Conservation (phyloP, 2,329 filamentous ascomycete genomes). For the Huntiella omanensis region DNA sequence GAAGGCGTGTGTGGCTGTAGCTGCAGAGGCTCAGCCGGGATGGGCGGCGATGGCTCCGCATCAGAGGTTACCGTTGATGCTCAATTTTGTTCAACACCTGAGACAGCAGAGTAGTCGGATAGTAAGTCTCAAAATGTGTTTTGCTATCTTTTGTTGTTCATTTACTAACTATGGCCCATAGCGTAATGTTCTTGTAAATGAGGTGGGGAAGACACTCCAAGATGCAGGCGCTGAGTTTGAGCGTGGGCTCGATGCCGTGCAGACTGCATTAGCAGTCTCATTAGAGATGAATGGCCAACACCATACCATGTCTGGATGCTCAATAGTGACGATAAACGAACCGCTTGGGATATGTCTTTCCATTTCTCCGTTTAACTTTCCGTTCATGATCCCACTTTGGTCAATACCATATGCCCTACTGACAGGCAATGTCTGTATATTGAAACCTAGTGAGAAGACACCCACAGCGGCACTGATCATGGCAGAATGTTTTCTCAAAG, state of each 20-base stretch:
- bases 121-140: slow-evolving; percentile 3
- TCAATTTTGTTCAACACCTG: slow-evolving; percentile 1
- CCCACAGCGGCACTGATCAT: slow-evolving; percentile 23
- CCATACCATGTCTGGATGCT: background rate
- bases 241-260: slow-evolving; percentile 13
- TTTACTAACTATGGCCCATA: slow-evolving; percentile 1
- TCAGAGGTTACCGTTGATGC: slow-evolving; percentile 4
- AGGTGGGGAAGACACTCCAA: slow-evolving; percentile 14
- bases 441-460: slow-evolving; percentile 35
- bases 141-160: background rate
- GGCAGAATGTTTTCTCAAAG: slow-evolving; percentile 43
- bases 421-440: slow-evolving; percentile 29
- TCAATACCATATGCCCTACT: slow-evolving; percentile 32
- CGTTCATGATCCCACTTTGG: slow-evolving; percentile 24
- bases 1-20: slow-evolving; percentile 10
- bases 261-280: slow-evolving; percentile 11
- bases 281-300: slow-evolving; percentile 11
- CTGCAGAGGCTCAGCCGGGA: slow-evolving; percentile 9
- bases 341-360: slow-evolving; percentile 29
- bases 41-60: slow-evolving; percentile 7
- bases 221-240: slow-evolving; percentile 14
- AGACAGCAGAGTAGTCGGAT: slow-evolving; percentile 8
- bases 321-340: slow-evolving; percentile 17
- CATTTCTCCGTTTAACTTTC: slow-evolving; percentile 40
- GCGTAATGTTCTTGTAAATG: slow-evolving; percentile 7